A percentile compares a stretch with the other conserved stretches of the same genome.
Evolutionary conservation across 345 rosid genomes (phyloP).

Genomic region (Boechera stricta): DNA sequence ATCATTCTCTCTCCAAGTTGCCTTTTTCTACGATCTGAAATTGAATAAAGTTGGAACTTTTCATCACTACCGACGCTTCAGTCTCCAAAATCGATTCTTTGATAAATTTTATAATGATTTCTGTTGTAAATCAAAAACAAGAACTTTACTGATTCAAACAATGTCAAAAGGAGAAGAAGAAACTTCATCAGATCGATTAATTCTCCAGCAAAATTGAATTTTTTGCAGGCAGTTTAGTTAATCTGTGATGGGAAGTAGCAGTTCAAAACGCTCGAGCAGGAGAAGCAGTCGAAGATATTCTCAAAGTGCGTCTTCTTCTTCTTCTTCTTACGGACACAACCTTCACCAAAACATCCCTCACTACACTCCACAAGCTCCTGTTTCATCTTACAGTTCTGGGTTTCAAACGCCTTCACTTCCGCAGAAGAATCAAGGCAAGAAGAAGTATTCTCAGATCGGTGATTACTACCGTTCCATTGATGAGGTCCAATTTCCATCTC

Average conservation of each 20-base stretch:
- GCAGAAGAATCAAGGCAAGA: slow-evolving; percentile 53
- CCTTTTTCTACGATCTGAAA: not conserved
- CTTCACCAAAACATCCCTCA: slow-evolving; percentile 30
- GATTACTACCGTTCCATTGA: slow-evolving; percentile 79
- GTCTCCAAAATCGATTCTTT: not conserved
- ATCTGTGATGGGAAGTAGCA: slow-evolving; percentile 70
- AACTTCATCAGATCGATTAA: not conserved
- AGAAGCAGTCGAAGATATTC: slow-evolving; percentile 8
- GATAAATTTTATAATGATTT: not conserved
- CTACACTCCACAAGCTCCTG: slow-evolving; percentile 50
- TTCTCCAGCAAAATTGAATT: not conserved
- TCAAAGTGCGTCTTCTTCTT: slow-evolving; percentile 27
- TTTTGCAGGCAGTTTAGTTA: slow-evolving; percentile 21
- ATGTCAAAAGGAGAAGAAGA: not conserved
- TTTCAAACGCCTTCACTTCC: slow-evolving; percentile 31
- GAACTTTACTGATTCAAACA: slow-evolving; percentile 3
- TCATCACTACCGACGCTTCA: not conserved
- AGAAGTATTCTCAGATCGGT: slow-evolving; percentile 75
- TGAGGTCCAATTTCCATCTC: slow-evolving; percentile 53
- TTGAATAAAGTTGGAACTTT: not conserved
- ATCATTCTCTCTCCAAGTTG: not conserved
- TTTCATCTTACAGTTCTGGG: slow-evolving; percentile 27
- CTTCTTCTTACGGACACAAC: slow-evolving; percentile 36
- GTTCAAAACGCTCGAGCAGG: slow-evolving; percentile 52
- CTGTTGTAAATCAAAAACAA: not conserved